Conservation (phyloP, 148 eudicot genomes). For the Heliosperma pusillum region DNA sequence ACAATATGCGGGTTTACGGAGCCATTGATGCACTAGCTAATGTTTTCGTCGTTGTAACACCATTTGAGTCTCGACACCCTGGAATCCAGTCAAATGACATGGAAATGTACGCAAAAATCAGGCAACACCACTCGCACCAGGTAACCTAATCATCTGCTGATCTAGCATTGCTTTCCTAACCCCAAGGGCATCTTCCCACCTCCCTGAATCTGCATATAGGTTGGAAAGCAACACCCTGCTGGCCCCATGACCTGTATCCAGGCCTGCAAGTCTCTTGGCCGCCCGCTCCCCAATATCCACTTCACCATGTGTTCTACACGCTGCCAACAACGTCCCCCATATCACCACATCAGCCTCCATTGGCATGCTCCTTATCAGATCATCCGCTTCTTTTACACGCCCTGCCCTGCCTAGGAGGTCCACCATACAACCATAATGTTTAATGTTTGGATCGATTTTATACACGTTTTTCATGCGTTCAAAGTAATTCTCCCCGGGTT, state of each 20-base stretch:
- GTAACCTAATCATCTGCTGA: slow-evolving; percentile 48
- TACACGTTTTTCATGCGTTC: slow-evolving; percentile 50
- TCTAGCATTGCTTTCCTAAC: slow-evolving; percentile 48
- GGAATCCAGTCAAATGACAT: background rate
- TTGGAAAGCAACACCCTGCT: slow-evolving; percentile 67
- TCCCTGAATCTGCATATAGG: slow-evolving; percentile 73
- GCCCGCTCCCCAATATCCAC: slow-evolving; percentile 64
- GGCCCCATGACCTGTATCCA: slow-evolving; percentile 71
- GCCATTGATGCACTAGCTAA: too few species aligned
- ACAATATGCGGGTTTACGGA: background rate
- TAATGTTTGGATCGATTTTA: slow-evolving; percentile 56
- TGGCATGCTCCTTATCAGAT: slow-evolving; percentile 64
- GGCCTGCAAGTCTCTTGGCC: slow-evolving; percentile 51
- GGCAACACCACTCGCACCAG: slow-evolving; percentile 50
- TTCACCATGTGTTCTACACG: slow-evolving; percentile 58
- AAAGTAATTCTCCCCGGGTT: slow-evolving; percentile 55
- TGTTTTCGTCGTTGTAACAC: too few species aligned
- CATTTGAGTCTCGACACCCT: background rate
- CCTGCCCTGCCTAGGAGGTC: slow-evolving; percentile 83
- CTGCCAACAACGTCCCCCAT: slow-evolving; percentile 86
- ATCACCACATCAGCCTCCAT: slow-evolving; percentile 80
- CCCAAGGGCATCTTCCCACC: slow-evolving; percentile 63
- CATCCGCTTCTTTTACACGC: slow-evolving; percentile 64
- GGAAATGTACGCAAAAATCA: background rate
- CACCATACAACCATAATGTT: slow-evolving; percentile 89